Evolutionary conservation across 148 eudicot species (phyloP).

Genomic region (Rhododendron vialii): DNA sequence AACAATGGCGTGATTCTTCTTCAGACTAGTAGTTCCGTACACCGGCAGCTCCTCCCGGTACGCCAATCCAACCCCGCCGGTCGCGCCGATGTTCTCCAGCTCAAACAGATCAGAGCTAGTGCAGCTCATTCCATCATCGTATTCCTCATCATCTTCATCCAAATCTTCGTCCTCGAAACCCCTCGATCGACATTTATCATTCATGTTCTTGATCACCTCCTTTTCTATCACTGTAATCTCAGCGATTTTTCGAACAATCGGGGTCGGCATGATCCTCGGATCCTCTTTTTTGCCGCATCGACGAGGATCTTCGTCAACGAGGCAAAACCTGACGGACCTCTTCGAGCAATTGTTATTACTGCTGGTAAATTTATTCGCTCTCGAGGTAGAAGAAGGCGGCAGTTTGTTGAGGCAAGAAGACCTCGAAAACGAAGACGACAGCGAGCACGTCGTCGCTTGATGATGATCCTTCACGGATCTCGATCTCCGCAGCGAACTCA

Average conservation of each 20-base stretch:
- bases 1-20: constrained; percentile 33
- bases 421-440: constrained; percentile 41
- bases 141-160: constrained; percentile 15
- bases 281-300: constrained; percentile 35
- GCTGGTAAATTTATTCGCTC: neutral
- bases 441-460: constrained; percentile 23
- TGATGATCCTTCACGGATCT: constrained; percentile 35
- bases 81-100: constrained; percentile 35
- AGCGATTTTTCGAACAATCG: neutral
- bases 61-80: constrained; percentile 22
- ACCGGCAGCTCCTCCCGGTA: constrained; percentile 46
- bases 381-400: constrained; percentile 20
- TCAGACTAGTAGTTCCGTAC: constrained; percentile 41
- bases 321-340: constrained; percentile 45
- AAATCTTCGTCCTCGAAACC: neutral
- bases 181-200: neutral
- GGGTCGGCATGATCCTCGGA: constrained; percentile 13
- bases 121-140: constrained; percentile 37
- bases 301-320: constrained; percentile 38
- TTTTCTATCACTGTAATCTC: constrained; percentile 5
- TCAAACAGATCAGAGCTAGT: constrained; percentile 52
- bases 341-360: constrained; percentile 28
- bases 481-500: constrained; percentile 29
- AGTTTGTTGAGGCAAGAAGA: constrained; percentile 58
- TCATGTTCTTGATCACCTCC: constrained; percentile 15